Evolutionary conservation across 139 green algal genomes (phyloP), one percentile per base, ranked within the genome.

Genomic region (Spirogloea muscicola): DNA sequence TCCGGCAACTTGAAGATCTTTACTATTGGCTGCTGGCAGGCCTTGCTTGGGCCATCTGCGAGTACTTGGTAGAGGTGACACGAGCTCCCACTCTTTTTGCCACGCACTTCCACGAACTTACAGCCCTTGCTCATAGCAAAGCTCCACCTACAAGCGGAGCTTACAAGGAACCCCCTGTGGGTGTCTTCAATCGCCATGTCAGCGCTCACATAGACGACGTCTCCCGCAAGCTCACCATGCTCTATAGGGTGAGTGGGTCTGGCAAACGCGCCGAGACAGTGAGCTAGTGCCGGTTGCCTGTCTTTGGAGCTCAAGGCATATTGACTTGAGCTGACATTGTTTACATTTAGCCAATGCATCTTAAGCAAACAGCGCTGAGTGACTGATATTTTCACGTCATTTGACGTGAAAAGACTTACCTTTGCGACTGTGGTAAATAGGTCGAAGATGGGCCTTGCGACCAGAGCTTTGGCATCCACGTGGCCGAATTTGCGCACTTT

Each of bases 71-170:
- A 85, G 51, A 86, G 7, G 78, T 83, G 2, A 84, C 89, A 5
- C 82, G 84, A 36, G 86, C 83, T n/a, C 86, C 93, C 10, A 91
- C 86, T 1, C 84, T 97, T 5, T 97, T 97, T 77, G 92, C 92
- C 9, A 98, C 93, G 13, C 94, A 99, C 86, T 99, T 99, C 80
- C 91, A 97, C 80, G 94, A 99, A 86, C 89, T 99, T 38, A 97
- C 93, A 1, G 86, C 87, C 43, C 84, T 97, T 3, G 72, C 62
- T 25, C 51, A 27, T 21, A 9, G 5, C 2, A n/a, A n/a, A n/a
- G 18, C 13, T 9, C 18, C 60, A n/a, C 60, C 60, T 25, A 29
- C n/a, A n/a, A n/a, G n/a, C n/a, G n/a, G n/a, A n/a, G n/a, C n/a
- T n/a, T 69, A 6, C 39, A 79, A 10, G 36, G 31, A 42, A 27